Evolutionary conservation across 495 filamentous ascomycete species (phyloP), one percentile per base, ranked within the genome.

Genomic region (Podospora pseudopauciseta): DNA sequence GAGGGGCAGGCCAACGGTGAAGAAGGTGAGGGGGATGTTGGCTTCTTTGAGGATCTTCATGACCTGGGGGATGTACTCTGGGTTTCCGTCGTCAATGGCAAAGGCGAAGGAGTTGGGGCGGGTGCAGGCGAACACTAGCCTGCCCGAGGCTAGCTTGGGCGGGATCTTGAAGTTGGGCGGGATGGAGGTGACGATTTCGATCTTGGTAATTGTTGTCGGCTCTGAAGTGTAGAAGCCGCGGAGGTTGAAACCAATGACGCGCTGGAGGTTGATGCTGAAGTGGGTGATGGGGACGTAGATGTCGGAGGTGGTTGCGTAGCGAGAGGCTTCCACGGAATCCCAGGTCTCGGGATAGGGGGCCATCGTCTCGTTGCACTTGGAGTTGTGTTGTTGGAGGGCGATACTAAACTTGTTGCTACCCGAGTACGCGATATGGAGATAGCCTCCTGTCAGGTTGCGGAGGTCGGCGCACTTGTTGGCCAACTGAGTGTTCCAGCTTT

Each of bases 61-160:
- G 49, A 93, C 87, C 67, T 85, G 72, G 70, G 87, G 82, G 5
- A 90, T 88, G 66, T 82, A 83, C 39, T 80, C 66, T 6, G 91
- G 91, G 68, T 86, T 80, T 5, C 91, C 91, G 76, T 93, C 91
- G 75, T 93, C 91, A 71, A 93, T 93, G 63, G 90, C 91, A 75
- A 93, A 91, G 0, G 91, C 91, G 76, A 93, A 92, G 0, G 85
- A 88, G 73, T 91, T 90, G 59, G 90, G 89, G 9, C 89, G 82
- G 53, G 82, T 88, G 81, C 91, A 93, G 13, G 83, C 79, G 68
- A 92, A 87, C 49, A 87, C 77, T 49, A 93, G 76, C 3, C 77
- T 80, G 4, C 89, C 90, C 0, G 82, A 89, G 0, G 88, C 83
- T 18, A 90, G 75, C 77, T 92, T 92, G 56, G 76, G 72, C 1